phyloP scores from a whole-genome alignment of 306 rosid genomes.

The Citrullus colocynthis region DNA sequence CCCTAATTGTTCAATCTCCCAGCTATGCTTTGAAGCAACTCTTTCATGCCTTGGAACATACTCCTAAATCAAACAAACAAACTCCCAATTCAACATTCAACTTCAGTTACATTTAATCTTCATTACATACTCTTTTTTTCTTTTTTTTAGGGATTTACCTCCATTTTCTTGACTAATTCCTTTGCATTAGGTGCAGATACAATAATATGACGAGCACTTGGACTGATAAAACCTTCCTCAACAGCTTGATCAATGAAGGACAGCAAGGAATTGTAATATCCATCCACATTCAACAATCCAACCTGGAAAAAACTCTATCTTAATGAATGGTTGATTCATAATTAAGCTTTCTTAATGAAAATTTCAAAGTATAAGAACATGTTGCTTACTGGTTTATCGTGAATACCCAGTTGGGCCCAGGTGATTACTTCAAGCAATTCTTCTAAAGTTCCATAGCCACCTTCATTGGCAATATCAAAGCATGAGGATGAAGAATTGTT shows the following conservation, averaged over 20 bases:
- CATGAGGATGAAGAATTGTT: background rate
- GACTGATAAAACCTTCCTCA: conserved; percentile 85
- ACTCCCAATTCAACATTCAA: background rate
- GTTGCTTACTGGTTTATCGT: conserved; percentile 72
- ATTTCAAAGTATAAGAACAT: background rate
- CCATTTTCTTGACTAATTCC: conserved; percentile 81
- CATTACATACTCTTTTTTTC: background rate
- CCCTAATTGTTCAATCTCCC: conserved; percentile 61
- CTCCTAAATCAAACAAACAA: conserved; percentile 27
- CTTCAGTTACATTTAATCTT: background rate
- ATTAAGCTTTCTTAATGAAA: background rate
- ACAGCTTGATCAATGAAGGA: conserved; percentile 89
- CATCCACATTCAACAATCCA: conserved; percentile 94
- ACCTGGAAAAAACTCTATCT: conserved; percentile 29
- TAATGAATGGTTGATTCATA: background rate
- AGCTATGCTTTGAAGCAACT: conserved; percentile 83
- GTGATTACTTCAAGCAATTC: conserved; percentile 96
- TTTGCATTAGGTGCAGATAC: conserved; percentile 76
- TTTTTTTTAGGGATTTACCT: conserved; percentile 26
- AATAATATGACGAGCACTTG: conserved; percentile 82
- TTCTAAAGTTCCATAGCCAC: conserved; percentile 97
- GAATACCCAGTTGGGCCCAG: conserved; percentile 98
- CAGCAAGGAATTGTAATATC: conserved; percentile 78
- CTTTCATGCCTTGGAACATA: conserved; percentile 77
- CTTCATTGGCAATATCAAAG: conserved; percentile 18